phyloP scores from a whole-genome alignment of 1,284 basidiomycete species.

The Coriolopsis trogii region DNA sequence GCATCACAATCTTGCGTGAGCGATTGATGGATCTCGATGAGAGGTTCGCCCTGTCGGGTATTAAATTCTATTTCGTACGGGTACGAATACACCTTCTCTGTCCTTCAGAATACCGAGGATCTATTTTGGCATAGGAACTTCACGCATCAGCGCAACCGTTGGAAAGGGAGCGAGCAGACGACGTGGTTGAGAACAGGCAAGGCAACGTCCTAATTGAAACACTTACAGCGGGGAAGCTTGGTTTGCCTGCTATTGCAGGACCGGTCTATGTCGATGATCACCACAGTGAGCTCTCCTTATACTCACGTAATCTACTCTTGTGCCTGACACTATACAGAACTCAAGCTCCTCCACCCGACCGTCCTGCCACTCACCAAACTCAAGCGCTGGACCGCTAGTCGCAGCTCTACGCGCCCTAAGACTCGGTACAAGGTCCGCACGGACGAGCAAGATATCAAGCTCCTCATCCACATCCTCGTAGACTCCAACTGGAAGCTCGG shows the following conservation, averaged over 20 bases:
- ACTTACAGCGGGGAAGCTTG: constrained; percentile 30
- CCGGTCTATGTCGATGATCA: not conserved
- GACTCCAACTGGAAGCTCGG: constrained; percentile 28
- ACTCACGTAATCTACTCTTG: not conserved
- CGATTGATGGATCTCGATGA: constrained; percentile 24
- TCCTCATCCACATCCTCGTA: constrained; percentile 31
- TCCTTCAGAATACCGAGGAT: not conserved
- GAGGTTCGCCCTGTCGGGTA: constrained; percentile 29
- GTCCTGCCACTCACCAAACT: constrained; percentile 38
- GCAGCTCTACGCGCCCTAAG: constrained; percentile 30
- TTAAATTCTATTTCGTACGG: constrained; percentile 36
- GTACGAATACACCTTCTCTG: constrained; percentile 6
- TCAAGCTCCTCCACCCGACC: constrained; percentile 34
- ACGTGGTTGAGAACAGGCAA: constrained; percentile 24
- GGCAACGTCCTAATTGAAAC: constrained; percentile 36
- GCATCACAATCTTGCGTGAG: constrained; percentile 25
- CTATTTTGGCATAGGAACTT: not conserved
- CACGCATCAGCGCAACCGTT: not conserved
- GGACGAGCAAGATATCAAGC: constrained; percentile 29
- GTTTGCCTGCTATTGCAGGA: constrained; percentile 30
- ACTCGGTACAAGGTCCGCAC: constrained; percentile 27
- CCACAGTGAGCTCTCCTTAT: not conserved
- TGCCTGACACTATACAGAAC: constrained; percentile 13
- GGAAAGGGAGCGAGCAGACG: not conserved
- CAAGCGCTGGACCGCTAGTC: constrained; percentile 33